These are phyloP conservation scores for Cinnamomum micranthum DNA, from an alignment of 164 flowering plant genomes.

Conservation along the genomic window DNA sequence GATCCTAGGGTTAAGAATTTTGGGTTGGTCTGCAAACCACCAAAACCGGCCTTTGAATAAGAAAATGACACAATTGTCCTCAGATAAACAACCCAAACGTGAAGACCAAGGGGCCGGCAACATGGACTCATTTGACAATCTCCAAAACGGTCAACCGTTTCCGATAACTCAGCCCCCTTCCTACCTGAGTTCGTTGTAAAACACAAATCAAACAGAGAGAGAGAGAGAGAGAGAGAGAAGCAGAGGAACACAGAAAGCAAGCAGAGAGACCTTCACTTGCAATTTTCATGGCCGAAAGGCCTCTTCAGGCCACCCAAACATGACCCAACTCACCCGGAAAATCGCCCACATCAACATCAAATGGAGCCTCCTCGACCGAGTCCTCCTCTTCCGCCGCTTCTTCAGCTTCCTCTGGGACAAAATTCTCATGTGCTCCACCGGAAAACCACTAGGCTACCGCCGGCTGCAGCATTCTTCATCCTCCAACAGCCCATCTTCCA, in stretches of 20 bases:
- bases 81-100: not conserved
- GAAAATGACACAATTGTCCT: constrained; percentile 22
- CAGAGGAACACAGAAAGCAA: not conserved
- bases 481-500: constrained; percentile 7
- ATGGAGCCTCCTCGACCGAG: constrained; percentile 35
- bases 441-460: constrained; percentile 38
- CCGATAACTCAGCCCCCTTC: constrained; percentile 18
- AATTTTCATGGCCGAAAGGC: constrained; percentile 14
- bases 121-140: constrained; percentile 31
- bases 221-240: not conserved
- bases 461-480: constrained; percentile 27
- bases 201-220: not conserved
- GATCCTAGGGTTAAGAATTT: no score
- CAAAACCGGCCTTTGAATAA: not conserved
- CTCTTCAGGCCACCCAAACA: constrained; percentile 27
- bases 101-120: constrained; percentile 39
- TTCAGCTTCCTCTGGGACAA: constrained; percentile 57
- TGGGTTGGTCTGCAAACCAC: not conserved
- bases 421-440: constrained; percentile 52
- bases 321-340: constrained; percentile 60
- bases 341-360: constrained; percentile 33
- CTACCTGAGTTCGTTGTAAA: constrained; percentile 3
- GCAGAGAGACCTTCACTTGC: not conserved
- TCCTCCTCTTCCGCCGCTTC: constrained; percentile 38
- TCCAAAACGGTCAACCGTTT: constrained; percentile 58